Conservation (phyloP, 306 rosid genomes). For the Vicia sativa region DNA sequence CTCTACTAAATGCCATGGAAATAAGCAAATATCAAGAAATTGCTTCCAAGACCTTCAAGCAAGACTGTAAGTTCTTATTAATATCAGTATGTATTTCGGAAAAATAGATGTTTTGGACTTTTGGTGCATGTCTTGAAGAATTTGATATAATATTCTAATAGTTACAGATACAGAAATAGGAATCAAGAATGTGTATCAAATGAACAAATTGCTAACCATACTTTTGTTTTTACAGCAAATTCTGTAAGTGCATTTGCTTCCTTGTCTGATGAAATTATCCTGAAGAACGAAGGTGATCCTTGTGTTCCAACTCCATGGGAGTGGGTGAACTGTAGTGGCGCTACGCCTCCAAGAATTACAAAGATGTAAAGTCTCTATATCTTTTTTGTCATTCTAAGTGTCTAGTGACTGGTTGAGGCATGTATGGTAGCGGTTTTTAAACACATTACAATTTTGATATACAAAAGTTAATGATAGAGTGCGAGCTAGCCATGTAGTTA, state of each 20-base stretch:
- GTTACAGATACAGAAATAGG: background rate
- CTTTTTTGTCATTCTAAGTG: constrained; percentile 27
- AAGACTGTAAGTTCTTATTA: constrained; percentile 67
- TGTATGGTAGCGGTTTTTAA: background rate
- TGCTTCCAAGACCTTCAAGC: constrained; percentile 60
- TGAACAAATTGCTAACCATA: constrained; percentile 43
- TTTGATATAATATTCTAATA: background rate
- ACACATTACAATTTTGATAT: constrained; percentile 19
- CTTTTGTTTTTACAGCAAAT: constrained; percentile 52
- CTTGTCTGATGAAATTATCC: constrained; percentile 54
- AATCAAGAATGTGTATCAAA: background rate
- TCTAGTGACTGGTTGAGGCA: constrained; percentile 24
- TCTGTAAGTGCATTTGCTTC: constrained; percentile 52
- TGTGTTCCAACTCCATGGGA: constrained; percentile 93
- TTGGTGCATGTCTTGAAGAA: constrained; percentile 1
- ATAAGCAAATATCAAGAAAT: constrained; percentile 71
- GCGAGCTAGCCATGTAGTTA: background rate
- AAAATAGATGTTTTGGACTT: constrained; percentile 1
- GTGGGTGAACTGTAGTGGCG: constrained; percentile 74
- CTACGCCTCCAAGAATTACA: constrained; percentile 64
- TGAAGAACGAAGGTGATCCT: constrained; percentile 79
- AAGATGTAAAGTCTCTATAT: constrained; percentile 61
- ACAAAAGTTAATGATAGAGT: constrained; percentile 15
- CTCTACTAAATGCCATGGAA: constrained; percentile 87
- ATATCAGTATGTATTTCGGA: constrained; percentile 20